Conservation (phyloP, 1,139 yeast species). For the Lodderomyces theae region DNA sequence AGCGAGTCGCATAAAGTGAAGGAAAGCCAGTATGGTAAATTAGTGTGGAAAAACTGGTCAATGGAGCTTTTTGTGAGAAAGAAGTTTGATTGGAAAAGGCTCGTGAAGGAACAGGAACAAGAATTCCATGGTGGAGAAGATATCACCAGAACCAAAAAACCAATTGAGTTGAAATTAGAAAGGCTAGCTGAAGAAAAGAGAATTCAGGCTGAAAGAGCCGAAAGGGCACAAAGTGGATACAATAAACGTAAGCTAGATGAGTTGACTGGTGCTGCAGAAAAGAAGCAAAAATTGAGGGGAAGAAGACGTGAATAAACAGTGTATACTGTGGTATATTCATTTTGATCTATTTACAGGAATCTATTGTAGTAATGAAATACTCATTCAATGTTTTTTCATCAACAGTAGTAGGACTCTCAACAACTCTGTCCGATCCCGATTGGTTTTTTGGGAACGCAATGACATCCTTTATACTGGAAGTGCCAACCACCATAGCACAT, state of each 20-base stretch:
- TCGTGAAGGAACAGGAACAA: conserved; percentile 69
- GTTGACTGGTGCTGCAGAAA: conserved; percentile 16
- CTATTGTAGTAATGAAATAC: conserved; percentile 41
- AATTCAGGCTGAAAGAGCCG: conserved; percentile 26
- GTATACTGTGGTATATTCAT: too few species aligned
- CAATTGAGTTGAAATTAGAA: conserved; percentile 47
- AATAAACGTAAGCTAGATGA: conserved; percentile 22
- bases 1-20: conserved; percentile 68
- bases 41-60: conserved; percentile 94
- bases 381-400: conserved; percentile 44
- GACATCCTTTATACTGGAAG: conserved; percentile 80
- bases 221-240: conserved; percentile 16
- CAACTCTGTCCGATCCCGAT: conserved; percentile 84
- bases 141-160: conserved; percentile 29
- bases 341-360: conserved; percentile 13
- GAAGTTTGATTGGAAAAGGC: conserved; percentile 78
- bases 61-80: conserved; percentile 75
- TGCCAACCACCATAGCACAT: conserved; percentile 83
- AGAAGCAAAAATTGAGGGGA: conserved; percentile 29
- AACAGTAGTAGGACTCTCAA: conserved; percentile 77
- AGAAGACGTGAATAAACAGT: conserved; percentile 21
- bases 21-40: conserved; percentile 80
- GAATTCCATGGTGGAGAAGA: conserved; percentile 36
- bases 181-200: conserved; percentile 34
- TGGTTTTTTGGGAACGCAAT: conserved; percentile 95